Base-by-base conservation (phyloP, 495 filamentous ascomycete genomes). In the Cetradonia linearis region DNA sequence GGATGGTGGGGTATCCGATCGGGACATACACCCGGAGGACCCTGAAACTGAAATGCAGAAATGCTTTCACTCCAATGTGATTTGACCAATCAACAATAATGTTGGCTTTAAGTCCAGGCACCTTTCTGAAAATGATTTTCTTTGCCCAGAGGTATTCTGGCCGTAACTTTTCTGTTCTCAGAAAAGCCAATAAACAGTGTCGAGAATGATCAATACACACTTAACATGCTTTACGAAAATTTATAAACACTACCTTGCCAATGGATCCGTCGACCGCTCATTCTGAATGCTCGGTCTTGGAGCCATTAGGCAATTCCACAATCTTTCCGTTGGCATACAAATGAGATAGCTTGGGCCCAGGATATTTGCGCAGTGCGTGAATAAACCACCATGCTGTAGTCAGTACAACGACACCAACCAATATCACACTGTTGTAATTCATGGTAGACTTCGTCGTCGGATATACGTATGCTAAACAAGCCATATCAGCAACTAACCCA, bases 371-470 rank as follows among this genome's bases (percentile, higher is more conserved):
- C 8, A 62, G 66, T 7, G 77, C 83, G 56, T 83, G 77, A 1
- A 81, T 63, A 10, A 82, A 69, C 83, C 83, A 86, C 83, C 83
- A 86, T 7, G 76, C 47, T 0, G 69, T 70, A 0, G 82, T 82
- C 3, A 85, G 11, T 14, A 62, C 13, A 8, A 58, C 23, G 5
- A 62, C 47, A 0, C 85, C 85, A 10, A 76, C 83, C 14, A 83
- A 76, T 58, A 88, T 85, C 13, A 87, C 73, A 65, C 77, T 79
- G 44, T 85, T 82, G 67, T 87, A 90, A 66, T 89, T 90, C 86
- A 90, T 89, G 4, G 73, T 76, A 6, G 49, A 70, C 2, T 75
- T 77, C 2, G 74, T 72, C 1, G 78, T 77, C 0, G 86, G 85
- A 54, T 83, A 62, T 1, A 68, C 67, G 63, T 79, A 86, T 2